phyloP scores from a whole-genome alignment of 2,329 filamentous ascomycete genomes.

The Knufia fluminis region DNA sequence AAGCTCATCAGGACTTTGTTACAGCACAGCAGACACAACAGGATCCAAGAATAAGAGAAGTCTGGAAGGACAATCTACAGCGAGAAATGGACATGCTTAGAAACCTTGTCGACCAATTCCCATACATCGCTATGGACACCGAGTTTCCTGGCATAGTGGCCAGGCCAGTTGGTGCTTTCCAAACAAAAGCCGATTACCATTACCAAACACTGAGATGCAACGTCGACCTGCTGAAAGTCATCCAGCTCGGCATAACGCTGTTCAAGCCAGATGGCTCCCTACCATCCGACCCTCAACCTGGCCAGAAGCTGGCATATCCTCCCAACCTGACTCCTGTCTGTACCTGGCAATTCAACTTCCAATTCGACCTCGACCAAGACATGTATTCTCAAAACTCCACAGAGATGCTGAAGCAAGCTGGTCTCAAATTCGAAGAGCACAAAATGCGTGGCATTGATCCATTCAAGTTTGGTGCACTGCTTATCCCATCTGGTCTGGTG shows the following conservation, averaged over 20 bases:
- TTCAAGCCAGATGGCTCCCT: slow-evolving; percentile 87
- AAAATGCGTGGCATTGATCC: slow-evolving; percentile 86
- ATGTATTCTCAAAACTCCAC: slow-evolving; percentile 98
- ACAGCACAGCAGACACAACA: slow-evolving; percentile 31
- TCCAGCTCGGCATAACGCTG: slow-evolving; percentile 88
- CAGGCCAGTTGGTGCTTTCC: slow-evolving; percentile 86
- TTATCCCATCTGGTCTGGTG: slow-evolving; percentile 87
- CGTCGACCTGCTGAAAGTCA: slow-evolving; percentile 94
- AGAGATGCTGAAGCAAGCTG: slow-evolving; percentile 77
- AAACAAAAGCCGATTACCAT: slow-evolving; percentile 93
- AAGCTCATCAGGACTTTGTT: slow-evolving; percentile 44
- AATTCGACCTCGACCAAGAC: slow-evolving; percentile 86
- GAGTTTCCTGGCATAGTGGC: slow-evolving; percentile 98
- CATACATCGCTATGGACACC: slow-evolving; percentile 97
- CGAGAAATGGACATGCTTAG: slow-evolving; percentile 83
- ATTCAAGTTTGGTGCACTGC: slow-evolving; percentile 73
- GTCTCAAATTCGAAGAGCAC: slow-evolving; percentile 81
- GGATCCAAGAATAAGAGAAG: slow-evolving; percentile 81
- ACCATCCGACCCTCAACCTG: slow-evolving; percentile 52
- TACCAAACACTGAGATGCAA: slow-evolving; percentile 97
- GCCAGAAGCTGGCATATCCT: slow-evolving; percentile 44
- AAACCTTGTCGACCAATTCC: slow-evolving; percentile 78
- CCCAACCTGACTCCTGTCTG: slow-evolving; percentile 28
- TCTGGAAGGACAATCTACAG: slow-evolving; percentile 85
- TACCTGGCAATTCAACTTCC: slow-evolving; percentile 95